These are phyloP conservation scores for Cercospora zeina DNA, from an alignment of 2,329 filamentous ascomycete species.

Conservation along the genomic window DNA sequence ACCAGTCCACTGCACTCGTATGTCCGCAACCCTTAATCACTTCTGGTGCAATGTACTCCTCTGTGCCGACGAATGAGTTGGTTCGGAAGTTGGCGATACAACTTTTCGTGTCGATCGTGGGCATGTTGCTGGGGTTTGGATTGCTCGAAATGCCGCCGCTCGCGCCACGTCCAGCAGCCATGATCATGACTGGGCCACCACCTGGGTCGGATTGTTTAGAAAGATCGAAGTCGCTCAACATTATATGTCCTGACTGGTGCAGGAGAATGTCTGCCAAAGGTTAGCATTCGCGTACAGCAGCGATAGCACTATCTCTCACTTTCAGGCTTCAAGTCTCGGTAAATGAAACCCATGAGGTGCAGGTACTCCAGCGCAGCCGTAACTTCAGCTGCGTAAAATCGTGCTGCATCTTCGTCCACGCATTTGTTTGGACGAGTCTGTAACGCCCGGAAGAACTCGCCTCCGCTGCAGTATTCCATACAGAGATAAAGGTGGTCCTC, in stretches of 20 bases:
- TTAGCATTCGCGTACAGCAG: not conserved
- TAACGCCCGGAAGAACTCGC: constrained; percentile 95
- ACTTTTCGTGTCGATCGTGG: constrained; percentile 97
- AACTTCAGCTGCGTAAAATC: constrained; percentile 96
- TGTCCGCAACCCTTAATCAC: constrained; percentile 98
- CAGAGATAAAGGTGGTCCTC: constrained; percentile 98
- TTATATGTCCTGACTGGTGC: constrained; percentile 99
- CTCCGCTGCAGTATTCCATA: constrained; percentile 99
- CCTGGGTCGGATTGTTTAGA: constrained; percentile 96
- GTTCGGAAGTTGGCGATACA: constrained; percentile 98
- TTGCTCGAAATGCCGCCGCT: constrained; percentile 67
- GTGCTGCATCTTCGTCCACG: constrained; percentile 92
- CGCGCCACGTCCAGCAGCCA: constrained; percentile 67
- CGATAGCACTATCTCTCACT: constrained; percentile 58
- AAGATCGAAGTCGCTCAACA: constrained; percentile 98
- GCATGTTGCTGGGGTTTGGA: constrained; percentile 64
- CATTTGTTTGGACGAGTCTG: constrained; percentile 97
- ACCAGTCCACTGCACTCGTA: constrained; percentile 98
- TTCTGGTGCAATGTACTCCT: constrained; percentile 98
- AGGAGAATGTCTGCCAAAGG: constrained; percentile 76
- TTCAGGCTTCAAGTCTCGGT: constrained; percentile 95
- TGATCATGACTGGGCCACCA: constrained; percentile 96
- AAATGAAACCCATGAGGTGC: constrained; percentile 99
- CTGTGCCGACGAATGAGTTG: constrained; percentile 96
- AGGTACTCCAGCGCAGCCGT: constrained; percentile 95